phyloP scores from a whole-genome alignment of 768 basidiomycete species.

The Hemileccinum impolitum region DNA sequence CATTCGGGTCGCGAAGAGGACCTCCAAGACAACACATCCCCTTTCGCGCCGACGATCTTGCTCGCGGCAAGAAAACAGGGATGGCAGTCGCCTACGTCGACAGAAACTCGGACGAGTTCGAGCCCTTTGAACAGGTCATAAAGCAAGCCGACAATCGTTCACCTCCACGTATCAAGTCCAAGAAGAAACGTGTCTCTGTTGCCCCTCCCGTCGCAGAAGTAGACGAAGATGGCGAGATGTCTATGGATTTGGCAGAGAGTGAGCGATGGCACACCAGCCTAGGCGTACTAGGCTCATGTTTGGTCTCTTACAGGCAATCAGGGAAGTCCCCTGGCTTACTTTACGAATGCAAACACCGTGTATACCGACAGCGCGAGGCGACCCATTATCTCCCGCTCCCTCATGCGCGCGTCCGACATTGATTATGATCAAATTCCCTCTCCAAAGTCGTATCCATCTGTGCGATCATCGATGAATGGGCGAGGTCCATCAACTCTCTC shows the following conservation, averaged over 20 bases:
- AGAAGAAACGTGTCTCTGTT: constrained; percentile 46
- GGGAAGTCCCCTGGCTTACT: constrained; percentile 34
- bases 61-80: constrained; percentile 79
- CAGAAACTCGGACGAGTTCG: constrained; percentile 77
- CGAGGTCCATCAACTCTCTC: constrained; percentile 34
- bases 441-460: constrained; percentile 38
- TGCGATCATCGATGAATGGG: constrained; percentile 34
- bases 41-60: constrained; percentile 73
- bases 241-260: constrained; percentile 79
- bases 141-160: constrained; percentile 66
- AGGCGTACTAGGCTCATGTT: constrained; percentile 3
- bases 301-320: constrained; percentile 21
- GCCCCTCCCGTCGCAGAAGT: constrained; percentile 37
- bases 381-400: constrained; percentile 41
- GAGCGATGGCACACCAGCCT: constrained; percentile 24
- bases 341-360: constrained; percentile 33
- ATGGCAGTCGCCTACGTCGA: constrained; percentile 65
- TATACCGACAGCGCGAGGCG: constrained; percentile 36
- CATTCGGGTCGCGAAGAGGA: constrained; percentile 49
- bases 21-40: constrained; percentile 69
- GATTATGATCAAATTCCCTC: constrained; percentile 65
- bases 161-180: constrained; percentile 52
- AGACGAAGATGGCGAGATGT: constrained; percentile 63
- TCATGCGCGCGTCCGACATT: constrained; percentile 49
- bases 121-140: constrained; percentile 74